Evolutionary conservation across 805 yeast genomes (phyloP).

Genomic region (Ogataea parapolymorpha): DNA sequence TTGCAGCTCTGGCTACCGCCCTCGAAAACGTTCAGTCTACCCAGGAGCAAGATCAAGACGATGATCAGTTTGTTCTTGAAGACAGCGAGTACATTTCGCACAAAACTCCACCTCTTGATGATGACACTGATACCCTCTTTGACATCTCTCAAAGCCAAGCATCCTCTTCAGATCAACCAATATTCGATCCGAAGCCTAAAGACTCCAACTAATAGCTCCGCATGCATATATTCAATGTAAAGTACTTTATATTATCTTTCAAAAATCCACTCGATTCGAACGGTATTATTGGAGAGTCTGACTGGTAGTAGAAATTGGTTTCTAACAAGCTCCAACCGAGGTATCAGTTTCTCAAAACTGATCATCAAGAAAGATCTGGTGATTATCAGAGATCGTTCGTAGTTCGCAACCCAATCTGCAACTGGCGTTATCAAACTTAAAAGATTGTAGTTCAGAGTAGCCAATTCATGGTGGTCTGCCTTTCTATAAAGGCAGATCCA

Average conservation of each 20-base stretch:
- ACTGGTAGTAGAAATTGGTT: too few species aligned
- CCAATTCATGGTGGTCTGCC: too few species aligned
- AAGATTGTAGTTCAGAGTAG: too few species aligned
- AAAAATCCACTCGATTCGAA: too few species aligned
- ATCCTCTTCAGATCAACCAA: constrained; percentile 1
- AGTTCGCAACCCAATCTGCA: too few species aligned
- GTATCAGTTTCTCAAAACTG: too few species aligned
- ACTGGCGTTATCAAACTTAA: too few species aligned
- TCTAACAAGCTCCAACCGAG: too few species aligned
- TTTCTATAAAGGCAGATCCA: too few species aligned
- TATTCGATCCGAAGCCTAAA: neutral
- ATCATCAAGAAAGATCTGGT: too few species aligned
- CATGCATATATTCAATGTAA: neutral
- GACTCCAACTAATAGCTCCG: neutral
- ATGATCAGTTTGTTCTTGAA: constrained; percentile 15
- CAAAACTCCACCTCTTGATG: constrained; percentile 7
- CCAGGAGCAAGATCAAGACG: constrained; percentile 5
- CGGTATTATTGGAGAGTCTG: too few species aligned
- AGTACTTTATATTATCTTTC: neutral
- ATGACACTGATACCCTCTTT: constrained; percentile 19
- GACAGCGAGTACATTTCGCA: constrained; percentile 15
- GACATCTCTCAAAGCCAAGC: constrained; percentile 11
- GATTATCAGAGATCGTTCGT: too few species aligned
- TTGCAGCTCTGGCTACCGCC: neutral
- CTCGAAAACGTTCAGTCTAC: neutral